Base-by-base conservation (phyloP, 1,139 yeast species). In the Spencermartinsiella ligniputridi region DNA sequence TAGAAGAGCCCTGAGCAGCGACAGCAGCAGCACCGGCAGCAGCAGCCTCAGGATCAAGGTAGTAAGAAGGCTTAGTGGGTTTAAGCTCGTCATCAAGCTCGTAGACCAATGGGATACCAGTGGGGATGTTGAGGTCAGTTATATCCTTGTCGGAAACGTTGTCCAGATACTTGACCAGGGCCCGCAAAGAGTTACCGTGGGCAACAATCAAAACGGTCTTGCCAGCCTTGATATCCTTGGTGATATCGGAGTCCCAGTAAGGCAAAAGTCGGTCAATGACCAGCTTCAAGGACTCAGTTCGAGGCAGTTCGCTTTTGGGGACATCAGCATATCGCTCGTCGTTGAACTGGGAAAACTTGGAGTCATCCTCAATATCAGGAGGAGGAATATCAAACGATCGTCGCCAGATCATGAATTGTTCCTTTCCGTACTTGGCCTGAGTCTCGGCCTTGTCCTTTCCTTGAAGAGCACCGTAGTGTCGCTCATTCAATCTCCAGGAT, bases 21-120 rank as follows among this genome's bases (percentile, higher is more conserved):
- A 90, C 97, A 50, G 97, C 97, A 64, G 97, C 97, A 56, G 97
- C 97, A 78, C 97, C 97, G 49, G 97, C 97, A 55, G 89, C 96
- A 66, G 97, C 97, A 65, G 97, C 97, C 76, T 88, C 97, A 62
- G 97, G 97, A 75, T 90, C 97, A 74, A 90, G 83, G 82, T 90
- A 90, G 79, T 89, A 87, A 60, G 95, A 83, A 56, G 90, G 87
- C 81, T 89, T 89, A 66, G 83, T 76, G 72, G 97, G 97, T 73
- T 81, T 80, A 74, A 90, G 83, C 64, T 77, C 66, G 51, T 78
- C 84, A 69, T 90, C 97, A 67, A 92, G 83, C 75, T 90, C 97
- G 75, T 87, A 92, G 53, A 92, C 97, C 74, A 92, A 82, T 67
- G 98, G 98, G 58, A 90, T 92, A 78, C 97, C 98, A 61, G 98